Conservation (phyloP, 768 basidiomycete species). For the Hydnum rufescens region DNA sequence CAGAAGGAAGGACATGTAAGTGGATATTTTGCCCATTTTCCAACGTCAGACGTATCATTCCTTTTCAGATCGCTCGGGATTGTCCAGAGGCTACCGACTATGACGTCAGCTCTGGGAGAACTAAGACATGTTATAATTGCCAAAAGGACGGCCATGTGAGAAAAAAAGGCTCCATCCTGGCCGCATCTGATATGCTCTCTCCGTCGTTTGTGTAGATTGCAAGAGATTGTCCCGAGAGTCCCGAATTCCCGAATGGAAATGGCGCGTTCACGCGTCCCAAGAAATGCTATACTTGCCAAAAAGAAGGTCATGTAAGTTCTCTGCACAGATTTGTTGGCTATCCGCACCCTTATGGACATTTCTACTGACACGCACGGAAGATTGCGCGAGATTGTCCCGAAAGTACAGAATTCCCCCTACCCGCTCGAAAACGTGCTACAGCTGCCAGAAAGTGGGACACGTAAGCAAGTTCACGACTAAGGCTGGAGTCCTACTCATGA, state of each 20-base stretch:
- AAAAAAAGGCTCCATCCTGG: background rate
- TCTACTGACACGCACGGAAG: too few species aligned
- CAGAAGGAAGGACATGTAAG: constrained; percentile 74
- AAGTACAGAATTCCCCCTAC: background rate
- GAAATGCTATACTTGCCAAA: constrained; percentile 77
- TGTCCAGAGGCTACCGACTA: background rate
- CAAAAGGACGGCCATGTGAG: background rate
- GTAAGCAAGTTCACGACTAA: too few species aligned
- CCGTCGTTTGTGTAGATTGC: constrained; percentile 1
- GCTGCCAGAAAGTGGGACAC: background rate
- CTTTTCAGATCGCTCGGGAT: constrained; percentile 3
- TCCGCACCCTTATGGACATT: background rate
- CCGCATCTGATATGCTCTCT: background rate
- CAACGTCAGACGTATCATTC: background rate
- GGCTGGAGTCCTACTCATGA: too few species aligned
- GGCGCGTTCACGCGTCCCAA: too few species aligned
- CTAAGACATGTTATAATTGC: background rate
- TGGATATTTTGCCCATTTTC: constrained; percentile 6
- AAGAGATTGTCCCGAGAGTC: constrained; percentile 6
- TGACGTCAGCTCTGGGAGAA: too few species aligned
- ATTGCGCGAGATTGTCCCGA: background rate
- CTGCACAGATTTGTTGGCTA: too few species aligned
- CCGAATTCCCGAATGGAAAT: too few species aligned
- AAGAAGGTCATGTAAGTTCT: constrained; percentile 65
- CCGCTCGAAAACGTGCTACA: background rate